A percentile compares a stretch with the other conserved stretches of the same genome.
Conservation (phyloP, 1,139 yeast species). For the Petasospora fabianii region DNA sequence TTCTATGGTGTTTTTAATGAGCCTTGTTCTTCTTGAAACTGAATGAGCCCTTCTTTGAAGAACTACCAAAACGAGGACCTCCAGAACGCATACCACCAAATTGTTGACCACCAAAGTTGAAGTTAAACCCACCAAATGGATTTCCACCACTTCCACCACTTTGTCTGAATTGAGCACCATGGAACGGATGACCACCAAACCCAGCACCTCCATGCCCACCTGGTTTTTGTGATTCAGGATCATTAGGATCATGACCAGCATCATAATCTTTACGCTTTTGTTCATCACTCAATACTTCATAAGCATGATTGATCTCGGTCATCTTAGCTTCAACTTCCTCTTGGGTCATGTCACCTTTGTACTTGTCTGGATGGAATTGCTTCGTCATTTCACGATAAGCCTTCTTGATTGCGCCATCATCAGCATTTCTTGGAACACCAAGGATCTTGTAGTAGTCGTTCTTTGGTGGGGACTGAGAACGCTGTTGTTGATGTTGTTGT, state of each 20-base stretch:
- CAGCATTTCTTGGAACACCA: slow-evolving; percentile 66
- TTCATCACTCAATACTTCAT: slow-evolving; percentile 73
- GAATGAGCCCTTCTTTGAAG: background rate
- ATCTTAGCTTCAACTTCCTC: slow-evolving; percentile 77
- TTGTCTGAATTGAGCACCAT: slow-evolving; percentile 3
- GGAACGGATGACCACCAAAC: slow-evolving; percentile 4
- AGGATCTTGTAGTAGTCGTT: slow-evolving; percentile 81
- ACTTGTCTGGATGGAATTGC: slow-evolving; percentile 89
- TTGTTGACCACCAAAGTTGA: slow-evolving; percentile 11
- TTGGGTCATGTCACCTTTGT: slow-evolving; percentile 61
- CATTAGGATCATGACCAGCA: slow-evolving; percentile 55
- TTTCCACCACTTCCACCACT: slow-evolving; percentile 7
- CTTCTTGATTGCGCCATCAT: slow-evolving; percentile 68
- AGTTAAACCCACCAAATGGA: slow-evolving; percentile 15
- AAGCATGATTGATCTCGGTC: slow-evolving; percentile 92
- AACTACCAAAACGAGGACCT: background rate
- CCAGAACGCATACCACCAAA: slow-evolving; percentile 9
- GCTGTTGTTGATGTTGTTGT: slow-evolving; percentile 45
- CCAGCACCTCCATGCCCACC: slow-evolving; percentile 5
- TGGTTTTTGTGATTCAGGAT: slow-evolving; percentile 29
- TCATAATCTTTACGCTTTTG: slow-evolving; percentile 67
- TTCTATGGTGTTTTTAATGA: background rate
- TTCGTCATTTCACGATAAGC: slow-evolving; percentile 79
- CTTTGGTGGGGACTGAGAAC: slow-evolving; percentile 48
- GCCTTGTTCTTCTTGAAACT: background rate